Base-by-base conservation (phyloP, 306 rosid species). In the Pterocarpus santalinus region DNA sequence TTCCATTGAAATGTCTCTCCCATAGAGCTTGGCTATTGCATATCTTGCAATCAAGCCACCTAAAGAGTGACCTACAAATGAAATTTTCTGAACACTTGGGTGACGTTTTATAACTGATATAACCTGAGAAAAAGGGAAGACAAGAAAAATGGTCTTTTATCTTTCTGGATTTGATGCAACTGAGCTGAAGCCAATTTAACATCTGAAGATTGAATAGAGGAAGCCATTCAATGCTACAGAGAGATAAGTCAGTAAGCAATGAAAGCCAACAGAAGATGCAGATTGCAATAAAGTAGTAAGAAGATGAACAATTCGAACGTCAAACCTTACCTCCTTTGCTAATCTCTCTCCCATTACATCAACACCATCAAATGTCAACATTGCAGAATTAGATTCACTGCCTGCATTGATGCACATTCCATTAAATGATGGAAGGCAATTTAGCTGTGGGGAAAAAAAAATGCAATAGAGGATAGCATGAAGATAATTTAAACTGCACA, bases 321-420 rank as follows among this genome's bases (percentile, higher is more conserved):
- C 51, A 53, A 58, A 52, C 49, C 83, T 7, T 47, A 91, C 99
- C 97, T 95, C 99, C 63, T 89, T 86, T 17, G 94, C 95, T 82
- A 93, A 73, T 87, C 99, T 90, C 55, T 90, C 86, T 85, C 97
- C 98, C 88, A 90, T 90, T 72, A 91, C 90, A 79, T 95, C 99
- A 81, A 95, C 87, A 22, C 99, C 99, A 47, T 91, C 95, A 64
- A 93, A 87, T 34, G 99, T 95, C 89, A 88, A 75, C 85, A 8
- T 89, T 16, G 95, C 46, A 75, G 80, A 68, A 86, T 95, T 93
- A 69, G 91, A 75, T 79, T 90, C 86, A 85, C 99, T 93, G 86
- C 97, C 97, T 93, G 97, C 90, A 87, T 72, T 77, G 58, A 56
- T 52, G 47, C 57, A 22, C 28, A 22, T 22, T 85, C 78, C 78